Base-by-base conservation (phyloP, 768 basidiomycete species). In the Auricularia auricula-judae region DNA sequence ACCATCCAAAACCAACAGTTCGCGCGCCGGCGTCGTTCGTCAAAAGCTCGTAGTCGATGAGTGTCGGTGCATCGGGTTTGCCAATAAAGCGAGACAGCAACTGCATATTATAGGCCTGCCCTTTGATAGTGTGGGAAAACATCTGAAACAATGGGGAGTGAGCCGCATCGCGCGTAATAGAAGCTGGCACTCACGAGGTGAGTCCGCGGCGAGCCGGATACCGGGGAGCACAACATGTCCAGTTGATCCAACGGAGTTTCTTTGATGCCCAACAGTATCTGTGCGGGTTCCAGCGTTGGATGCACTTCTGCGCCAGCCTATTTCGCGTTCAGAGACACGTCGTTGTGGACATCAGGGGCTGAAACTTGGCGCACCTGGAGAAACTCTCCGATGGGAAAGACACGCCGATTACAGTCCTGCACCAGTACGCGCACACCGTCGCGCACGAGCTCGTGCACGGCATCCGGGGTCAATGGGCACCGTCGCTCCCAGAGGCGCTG, bases 41-140 rank as follows among this genome's bases (percentile, higher is more conserved):
- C 33, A 97, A 75, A 2, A 94, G 82, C 70, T 97, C 94, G 69
- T 91, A 94, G 73, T 97, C 94, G 63, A 97, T 81, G 14, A 96
- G 74, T 2, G 82, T 78, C 1, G 86, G 82, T 0, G 67, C n/a
- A 10, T 68, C 62, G 44, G 76, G 62, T 58, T 72, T 71, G 3
- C 74, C 74, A 7, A 88, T 74, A 72, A 89, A 92, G 62, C 81
- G 79, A 0, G 86, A 78, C 2, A 97, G 79, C 0, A 97, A 76
- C 0, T 86, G 83, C 71, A 87, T 90, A 70, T 96, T 97, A 75
- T 95, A 95, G 4, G 78, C 73, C 74, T 96, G 91, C 0, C 89
- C 90, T 73, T 95, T 96, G 63, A 84, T 83, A 0, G 93, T 95
- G 72, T 95, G 93, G 36, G 89, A 93, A 80, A 97, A 96, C 86